Conservation (phyloP, 1,284 basidiomycete species). For the Cryptococcus sp. region DNA sequence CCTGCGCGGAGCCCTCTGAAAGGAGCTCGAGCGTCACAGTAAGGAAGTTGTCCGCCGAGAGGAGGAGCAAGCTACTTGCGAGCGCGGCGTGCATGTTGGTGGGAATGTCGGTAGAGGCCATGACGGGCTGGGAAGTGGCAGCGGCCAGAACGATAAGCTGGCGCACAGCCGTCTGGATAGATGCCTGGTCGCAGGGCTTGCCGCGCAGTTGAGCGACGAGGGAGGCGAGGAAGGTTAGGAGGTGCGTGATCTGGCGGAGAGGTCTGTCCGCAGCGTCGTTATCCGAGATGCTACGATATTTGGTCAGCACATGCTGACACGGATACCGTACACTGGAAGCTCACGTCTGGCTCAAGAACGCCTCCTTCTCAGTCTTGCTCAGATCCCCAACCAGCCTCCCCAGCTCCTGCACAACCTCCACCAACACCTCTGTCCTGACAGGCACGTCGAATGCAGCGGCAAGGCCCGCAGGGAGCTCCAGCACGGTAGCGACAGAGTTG, state of each 20-base stretch:
- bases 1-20: constrained; percentile 25
- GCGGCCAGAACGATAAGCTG: constrained; percentile 37
- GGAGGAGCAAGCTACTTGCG: constrained; percentile 43
- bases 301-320: not conserved
- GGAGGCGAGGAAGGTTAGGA: constrained; percentile 60
- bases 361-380: constrained; percentile 24
- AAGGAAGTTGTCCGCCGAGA: constrained; percentile 62
- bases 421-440: constrained; percentile 60
- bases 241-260: constrained; percentile 58
- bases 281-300: constrained; percentile 13
- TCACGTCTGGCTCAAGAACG: constrained; percentile 42
- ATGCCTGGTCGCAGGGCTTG: constrained; percentile 31
- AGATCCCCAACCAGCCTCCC: constrained; percentile 58
- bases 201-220: constrained; percentile 29
- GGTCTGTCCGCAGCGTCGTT: constrained; percentile 24
- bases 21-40: constrained; percentile 41
- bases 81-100: constrained; percentile 35
- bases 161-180: constrained; percentile 35
- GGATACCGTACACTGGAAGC: constrained; percentile 5
- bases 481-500: constrained; percentile 47
- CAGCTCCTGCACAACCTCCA: constrained; percentile 66
- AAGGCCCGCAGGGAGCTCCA: constrained; percentile 63
- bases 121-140: constrained; percentile 10
- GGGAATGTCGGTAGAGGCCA: constrained; percentile 23
- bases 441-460: constrained; percentile 62